Base-by-base conservation (phyloP, 140 eudicot genomes). In the Senecio squalidus region DNA sequence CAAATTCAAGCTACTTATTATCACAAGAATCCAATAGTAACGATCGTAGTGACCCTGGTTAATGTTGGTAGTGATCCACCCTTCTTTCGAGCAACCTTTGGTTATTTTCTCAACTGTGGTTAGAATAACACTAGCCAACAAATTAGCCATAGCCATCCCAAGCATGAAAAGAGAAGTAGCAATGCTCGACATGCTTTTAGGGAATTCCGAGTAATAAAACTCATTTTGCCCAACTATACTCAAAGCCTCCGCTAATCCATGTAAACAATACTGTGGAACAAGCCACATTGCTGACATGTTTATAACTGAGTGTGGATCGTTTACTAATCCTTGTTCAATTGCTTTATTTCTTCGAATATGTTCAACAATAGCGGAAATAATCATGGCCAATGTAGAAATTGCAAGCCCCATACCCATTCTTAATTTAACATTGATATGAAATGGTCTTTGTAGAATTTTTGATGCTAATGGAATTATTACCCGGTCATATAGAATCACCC, bases 251-350 rank as follows among this genome's bases (percentile, higher is more conserved):
- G 84, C 86, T 13, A 83, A 54, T 5, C 89, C 94, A 4, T n/a
- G 36, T 2, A 83, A 66, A 25, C 69, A 62, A 15, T 60, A 5
- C 14, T 75, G 84, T 6, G 94, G 94, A 16, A 80, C 54, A 2
- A 83, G 62, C 94, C 89, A 83, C 65, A 75, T 40, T 0, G 86
- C 96, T 3, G 96, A 83, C 78, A 87, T 80, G n/a, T 47, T 49
- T 13, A 67, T 50, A 2, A 74, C 30, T 1, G 55, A 56, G 0
- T 20, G 31, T 2, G 82, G 68, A 6, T 67, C 30, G 22, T 74
- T 47, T 9, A 20, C 6, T 4, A 44, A 20, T 17, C 81, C 82
- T 53, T 66, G 50, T 7, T 43, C 39, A 50, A 52, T 62, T 17
- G 88, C 88, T 26, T 28, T 61, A 11, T 9, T 26, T 0, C 82